Evolutionary conservation across 345 rosid species (phyloP).

Genomic region (Eucalyptus pauciflora): DNA sequence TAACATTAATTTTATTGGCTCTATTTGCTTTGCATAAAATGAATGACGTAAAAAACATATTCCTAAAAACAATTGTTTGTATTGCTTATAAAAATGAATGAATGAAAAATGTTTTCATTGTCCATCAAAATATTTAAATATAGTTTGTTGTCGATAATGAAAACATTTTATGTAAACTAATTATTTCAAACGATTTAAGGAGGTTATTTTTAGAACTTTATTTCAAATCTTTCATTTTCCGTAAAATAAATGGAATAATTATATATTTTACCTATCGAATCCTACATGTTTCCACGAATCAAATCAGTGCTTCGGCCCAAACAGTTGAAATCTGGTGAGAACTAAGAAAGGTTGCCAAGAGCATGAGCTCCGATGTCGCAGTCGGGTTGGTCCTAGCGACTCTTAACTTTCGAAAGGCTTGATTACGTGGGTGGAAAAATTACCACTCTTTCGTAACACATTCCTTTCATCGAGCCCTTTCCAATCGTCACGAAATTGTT

Average conservation of each 20-base stretch:
- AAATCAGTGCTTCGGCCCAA: neutral
- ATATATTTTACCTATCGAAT: neutral
- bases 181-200: accelerated
- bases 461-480: neutral
- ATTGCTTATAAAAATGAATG: neutral
- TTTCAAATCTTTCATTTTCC: neutral
- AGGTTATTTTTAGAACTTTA: neutral
- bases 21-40: accelerated
- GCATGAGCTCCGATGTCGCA: neutral
- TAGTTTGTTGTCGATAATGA: accelerated
- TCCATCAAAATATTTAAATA: neutral
- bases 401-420: neutral
- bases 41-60: neutral
- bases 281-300: accelerated
- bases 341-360: neutral
- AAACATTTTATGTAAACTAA: accelerated
- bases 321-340: neutral
- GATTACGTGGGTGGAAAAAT: neutral
- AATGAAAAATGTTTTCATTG: accelerated
- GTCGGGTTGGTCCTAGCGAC: neutral
- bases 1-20: neutral
- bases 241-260: neutral
- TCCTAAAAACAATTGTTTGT: neutral
- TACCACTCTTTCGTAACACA: neutral
- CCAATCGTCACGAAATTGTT: neutral